Evolutionary conservation across 1,284 basidiomycete species (phyloP).

Genomic region (Boletus smithii): DNA sequence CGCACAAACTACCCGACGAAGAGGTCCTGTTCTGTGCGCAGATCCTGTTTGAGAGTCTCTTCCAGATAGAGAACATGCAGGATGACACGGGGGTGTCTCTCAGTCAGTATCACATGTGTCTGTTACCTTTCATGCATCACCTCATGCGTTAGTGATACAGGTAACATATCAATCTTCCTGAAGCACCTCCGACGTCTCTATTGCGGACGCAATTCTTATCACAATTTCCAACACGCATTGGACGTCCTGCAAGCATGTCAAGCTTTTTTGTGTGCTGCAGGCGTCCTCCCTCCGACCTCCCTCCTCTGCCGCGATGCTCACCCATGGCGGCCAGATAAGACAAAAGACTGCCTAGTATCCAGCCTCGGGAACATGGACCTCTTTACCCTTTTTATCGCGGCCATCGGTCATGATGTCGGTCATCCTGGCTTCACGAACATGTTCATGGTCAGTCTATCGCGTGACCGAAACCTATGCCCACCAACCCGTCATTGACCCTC

Average conservation of each 20-base stretch:
- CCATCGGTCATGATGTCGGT: constrained; percentile 93
- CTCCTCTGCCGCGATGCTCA: constrained; percentile 42
- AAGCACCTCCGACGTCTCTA: constrained; percentile 84
- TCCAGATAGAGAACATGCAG: constrained; percentile 71
- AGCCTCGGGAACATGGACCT: constrained; percentile 66
- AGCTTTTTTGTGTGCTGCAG: constrained; percentile 73
- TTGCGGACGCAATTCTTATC: constrained; percentile 86
- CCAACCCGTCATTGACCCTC: constrained; percentile 11
- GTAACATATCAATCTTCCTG: constrained; percentile 71
- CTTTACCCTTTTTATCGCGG: constrained; percentile 81
- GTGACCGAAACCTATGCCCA: background rate
- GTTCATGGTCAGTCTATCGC: constrained; percentile 72
- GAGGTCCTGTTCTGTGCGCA: constrained; percentile 80
- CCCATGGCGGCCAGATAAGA: constrained; percentile 50
- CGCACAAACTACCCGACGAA: constrained; percentile 73
- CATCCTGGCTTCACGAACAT: constrained; percentile 90
- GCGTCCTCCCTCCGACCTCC: constrained; percentile 73
- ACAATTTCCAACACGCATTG: constrained; percentile 93
- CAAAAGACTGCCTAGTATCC: constrained; percentile 45
- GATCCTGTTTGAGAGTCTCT: constrained; percentile 73
- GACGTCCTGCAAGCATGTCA: constrained; percentile 93
- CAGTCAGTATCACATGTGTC: constrained; percentile 47
- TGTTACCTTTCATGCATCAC: constrained; percentile 21
- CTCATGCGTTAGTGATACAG: constrained; percentile 38
- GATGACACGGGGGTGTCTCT: constrained; percentile 62